Conservation (phyloP, 108 stramenopile genomes). For the Parietichytrium sp. region DNA sequence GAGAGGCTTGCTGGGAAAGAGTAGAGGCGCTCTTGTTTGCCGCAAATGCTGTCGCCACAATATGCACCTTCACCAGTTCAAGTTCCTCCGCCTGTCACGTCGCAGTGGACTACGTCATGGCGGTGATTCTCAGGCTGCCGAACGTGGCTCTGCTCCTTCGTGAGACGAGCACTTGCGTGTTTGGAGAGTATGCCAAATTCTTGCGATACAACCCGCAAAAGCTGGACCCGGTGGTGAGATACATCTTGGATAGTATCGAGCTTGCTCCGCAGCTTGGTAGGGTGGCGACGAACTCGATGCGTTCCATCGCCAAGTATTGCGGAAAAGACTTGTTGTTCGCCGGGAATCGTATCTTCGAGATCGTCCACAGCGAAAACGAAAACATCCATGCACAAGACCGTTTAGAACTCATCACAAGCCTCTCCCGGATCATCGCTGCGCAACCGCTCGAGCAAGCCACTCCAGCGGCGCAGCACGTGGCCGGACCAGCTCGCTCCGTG, state of each 20-base stretch:
- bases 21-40: not conserved
- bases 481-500: not conserved
- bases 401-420: not conserved
- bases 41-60: not conserved
- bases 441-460: not conserved
- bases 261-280: not conserved
- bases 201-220: constrained; percentile 33
- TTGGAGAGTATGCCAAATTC: constrained; percentile 10
- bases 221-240: not conserved
- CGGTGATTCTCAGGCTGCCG: not conserved
- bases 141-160: not conserved
- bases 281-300: not conserved
- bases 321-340: not conserved
- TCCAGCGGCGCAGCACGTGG: not conserved
- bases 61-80: not conserved
- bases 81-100: not conserved
- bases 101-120: not conserved
- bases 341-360: not conserved
- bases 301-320: not conserved
- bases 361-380: not conserved
- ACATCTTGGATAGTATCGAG: not conserved
- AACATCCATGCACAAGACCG: not conserved
- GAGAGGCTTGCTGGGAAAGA: too few species aligned
- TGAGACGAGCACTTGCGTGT: constrained; percentile 7
- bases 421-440: not conserved